A percentile compares a stretch with the other conserved stretches of the same genome.
Conservation (phyloP, 164 flowering plant species). For the Chloranthus sessilifolius region DNA sequence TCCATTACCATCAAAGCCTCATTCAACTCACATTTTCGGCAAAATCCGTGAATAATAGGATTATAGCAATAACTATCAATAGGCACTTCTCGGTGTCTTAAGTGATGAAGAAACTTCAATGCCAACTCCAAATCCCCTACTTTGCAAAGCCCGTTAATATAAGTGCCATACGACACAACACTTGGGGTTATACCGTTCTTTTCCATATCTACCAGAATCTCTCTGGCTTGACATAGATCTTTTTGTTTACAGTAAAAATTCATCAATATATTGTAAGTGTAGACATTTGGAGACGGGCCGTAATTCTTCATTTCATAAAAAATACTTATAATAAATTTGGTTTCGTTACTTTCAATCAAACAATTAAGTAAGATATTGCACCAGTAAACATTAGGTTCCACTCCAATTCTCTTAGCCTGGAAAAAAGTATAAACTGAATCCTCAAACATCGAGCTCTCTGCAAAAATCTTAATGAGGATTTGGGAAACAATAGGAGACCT, state of each 20-base stretch:
- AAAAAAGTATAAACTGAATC: slow-evolving; percentile 37
- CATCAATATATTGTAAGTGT: slow-evolving; percentile 55
- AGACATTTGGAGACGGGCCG: slow-evolving; percentile 55
- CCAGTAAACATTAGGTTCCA: slow-evolving; percentile 17
- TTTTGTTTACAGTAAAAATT: slow-evolving; percentile 38
- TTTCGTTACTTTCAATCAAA: slow-evolving; percentile 30
- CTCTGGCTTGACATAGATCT: slow-evolving; percentile 29
- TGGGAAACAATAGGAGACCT: slow-evolving; percentile 18
- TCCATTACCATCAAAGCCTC: slow-evolving; percentile 41
- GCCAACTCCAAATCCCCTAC: slow-evolving; percentile 40
- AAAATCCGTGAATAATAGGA: slow-evolving; percentile 49
- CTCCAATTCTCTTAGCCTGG: slow-evolving; percentile 31
- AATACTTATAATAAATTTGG: slow-evolving; percentile 18
- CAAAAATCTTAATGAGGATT: slow-evolving; percentile 49
- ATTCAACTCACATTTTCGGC: slow-evolving; percentile 28
- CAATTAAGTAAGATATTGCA: slow-evolving; percentile 63
- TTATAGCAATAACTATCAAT: slow-evolving; percentile 44
- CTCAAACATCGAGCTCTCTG: slow-evolving; percentile 41
- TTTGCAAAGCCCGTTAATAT: slow-evolving; percentile 13
- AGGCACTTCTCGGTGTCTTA: slow-evolving; percentile 23
- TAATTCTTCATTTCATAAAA: slow-evolving; percentile 44
- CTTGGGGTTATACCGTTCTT: slow-evolving; percentile 30
- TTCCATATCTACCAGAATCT: slow-evolving; percentile 41
- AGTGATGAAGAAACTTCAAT: slow-evolving; percentile 18
- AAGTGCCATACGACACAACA: slow-evolving; percentile 21